Conservation (phyloP, 805 yeast species). For the Metschnikowia reukaufii region DNA sequence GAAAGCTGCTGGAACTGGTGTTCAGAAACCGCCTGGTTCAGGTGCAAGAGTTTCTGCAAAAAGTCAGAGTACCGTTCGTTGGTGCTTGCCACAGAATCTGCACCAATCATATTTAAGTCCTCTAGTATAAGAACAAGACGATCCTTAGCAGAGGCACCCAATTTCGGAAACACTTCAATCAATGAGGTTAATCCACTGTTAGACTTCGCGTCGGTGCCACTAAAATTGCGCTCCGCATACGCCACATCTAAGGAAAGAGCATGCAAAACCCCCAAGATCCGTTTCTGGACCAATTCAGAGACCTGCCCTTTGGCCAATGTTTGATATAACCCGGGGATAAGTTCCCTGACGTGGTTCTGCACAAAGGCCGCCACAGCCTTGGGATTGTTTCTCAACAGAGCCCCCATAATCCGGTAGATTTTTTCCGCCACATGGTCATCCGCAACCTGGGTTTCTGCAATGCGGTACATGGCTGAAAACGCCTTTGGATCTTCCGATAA, state of each 20-base stretch:
- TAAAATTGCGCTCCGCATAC: slow-evolving; percentile 34
- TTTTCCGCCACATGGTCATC: slow-evolving; percentile 44
- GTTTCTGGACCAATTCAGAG: slow-evolving; percentile 41
- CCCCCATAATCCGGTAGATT: slow-evolving; percentile 59
- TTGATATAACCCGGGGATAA: slow-evolving; percentile 23
- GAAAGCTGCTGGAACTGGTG: slow-evolving; percentile 34
- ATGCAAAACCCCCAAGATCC: slow-evolving; percentile 53
- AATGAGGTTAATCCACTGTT: slow-evolving; percentile 26
- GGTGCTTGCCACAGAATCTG: slow-evolving; percentile 15
- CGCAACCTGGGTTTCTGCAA: slow-evolving; percentile 18
- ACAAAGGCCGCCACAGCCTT: slow-evolving; percentile 49
- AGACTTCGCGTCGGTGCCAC: slow-evolving; percentile 10
- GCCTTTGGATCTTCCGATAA: slow-evolving; percentile 38
- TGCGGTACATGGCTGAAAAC: slow-evolving; percentile 30
- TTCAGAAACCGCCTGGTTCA: slow-evolving; percentile 29
- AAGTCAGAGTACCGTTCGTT: slow-evolving; percentile 35
- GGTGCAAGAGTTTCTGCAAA: slow-evolving; percentile 35
- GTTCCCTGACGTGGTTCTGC: slow-evolving; percentile 19
- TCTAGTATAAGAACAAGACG: slow-evolving; percentile 48
- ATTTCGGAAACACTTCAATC: slow-evolving; percentile 27
- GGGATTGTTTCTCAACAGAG: slow-evolving; percentile 73
- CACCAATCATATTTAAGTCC: slow-evolving; percentile 34
- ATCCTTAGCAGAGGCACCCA: slow-evolving; percentile 31
- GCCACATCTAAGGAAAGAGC: slow-evolving; percentile 39
- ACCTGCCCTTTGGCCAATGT: slow-evolving; percentile 18